These are phyloP conservation scores for Hypoxylon sp. DNA, from an alignment of 2,329 filamentous ascomycete species.

Conservation along the genomic window DNA sequence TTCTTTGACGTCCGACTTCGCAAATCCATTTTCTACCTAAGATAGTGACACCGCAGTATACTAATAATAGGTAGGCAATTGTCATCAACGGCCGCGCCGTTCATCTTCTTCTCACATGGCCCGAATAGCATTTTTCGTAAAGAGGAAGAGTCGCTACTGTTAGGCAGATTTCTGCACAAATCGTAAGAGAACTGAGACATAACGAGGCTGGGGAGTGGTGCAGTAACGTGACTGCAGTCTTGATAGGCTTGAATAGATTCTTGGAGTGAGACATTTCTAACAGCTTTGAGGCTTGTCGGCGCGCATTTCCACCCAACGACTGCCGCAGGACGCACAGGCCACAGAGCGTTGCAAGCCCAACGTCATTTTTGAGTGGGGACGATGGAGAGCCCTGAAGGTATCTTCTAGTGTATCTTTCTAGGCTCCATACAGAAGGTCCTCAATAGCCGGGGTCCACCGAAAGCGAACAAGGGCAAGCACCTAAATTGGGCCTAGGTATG, in stretches of 20 bases:
- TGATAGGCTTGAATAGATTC: constrained; percentile 41
- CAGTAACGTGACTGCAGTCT: constrained; percentile 16
- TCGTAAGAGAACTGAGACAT: constrained; percentile 41
- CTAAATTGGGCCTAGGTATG: constrained; percentile 28
- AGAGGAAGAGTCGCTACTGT: constrained; percentile 6
- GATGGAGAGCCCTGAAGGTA: too few relatives aligned
- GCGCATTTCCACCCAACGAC: constrained; percentile 17
- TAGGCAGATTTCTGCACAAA: constrained; percentile 44
- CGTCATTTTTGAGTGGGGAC: constrained; percentile 21
- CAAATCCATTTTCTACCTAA: constrained; percentile 12
- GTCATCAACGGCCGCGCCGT: constrained; percentile 20
- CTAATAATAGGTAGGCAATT: constrained; percentile 34
- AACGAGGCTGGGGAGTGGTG: constrained; percentile 35
- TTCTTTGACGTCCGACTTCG: constrained; percentile 20
- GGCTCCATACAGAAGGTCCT: constrained; percentile 6
- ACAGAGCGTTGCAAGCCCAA: constrained; percentile 14
- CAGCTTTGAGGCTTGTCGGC: constrained; percentile 35
- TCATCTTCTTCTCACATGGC: constrained; percentile 18
- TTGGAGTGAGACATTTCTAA: constrained; percentile 43
- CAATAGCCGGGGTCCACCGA: constrained; percentile 24
- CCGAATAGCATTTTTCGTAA: constrained; percentile 15
- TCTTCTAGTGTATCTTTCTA: not conserved
- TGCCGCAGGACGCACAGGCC: constrained; percentile 20
- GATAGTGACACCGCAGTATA: constrained; percentile 16
- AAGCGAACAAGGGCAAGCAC: constrained; percentile 38